Evolutionary conservation across 1,284 basidiomycete species (phyloP), one percentile per base, ranked within the genome.

Genomic region (Grifola frondosa): DNA sequence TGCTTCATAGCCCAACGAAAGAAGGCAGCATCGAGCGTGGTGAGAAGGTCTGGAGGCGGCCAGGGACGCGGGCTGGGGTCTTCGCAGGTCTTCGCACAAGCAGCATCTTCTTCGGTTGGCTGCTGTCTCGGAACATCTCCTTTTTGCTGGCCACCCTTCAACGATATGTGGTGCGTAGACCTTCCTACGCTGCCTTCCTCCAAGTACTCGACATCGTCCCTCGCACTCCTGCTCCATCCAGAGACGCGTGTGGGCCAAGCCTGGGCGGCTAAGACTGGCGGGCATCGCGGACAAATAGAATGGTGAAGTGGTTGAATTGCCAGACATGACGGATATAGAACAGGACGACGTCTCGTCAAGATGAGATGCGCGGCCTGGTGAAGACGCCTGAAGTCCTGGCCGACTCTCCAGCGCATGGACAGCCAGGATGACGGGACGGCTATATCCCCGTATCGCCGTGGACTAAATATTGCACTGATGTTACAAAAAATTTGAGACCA

Each of bases 401-500:
- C 65, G 59, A 67, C 73, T 67, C 75, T 75, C 77, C 74, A 78
- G 68, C 78, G 81, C 82, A 85, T 85, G 78, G 78, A 81, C 80
- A 78, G 76, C 71, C 71, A 72, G 72, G 63, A 53, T 55, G 67
- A 62, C 52, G 59, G 53, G 54, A 49, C 61, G 63, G 59, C 59
- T 56, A 59, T 50, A 59, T 57, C 56, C 63, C 59, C 64, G 55
- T 59, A 58, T 50, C 52, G 52, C 54, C 57, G 50, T 53, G 49
- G 49, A 46, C 52, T 56, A 47, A 34, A 44, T 16, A 21, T 26
- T 21, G 22, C 19, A 38, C 28, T 38, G 37, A 20, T 38, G n/a
- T n/a, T n/a, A n/a, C n/a, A n/a, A n/a, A n/a, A n/a, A n/a, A n/a
- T n/a, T n/a, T n/a, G n/a, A n/a, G n/a, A n/a, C n/a, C n/a, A n/a